Conservation (phyloP, 306 rosid species). For the Begonia masoniana region DNA sequence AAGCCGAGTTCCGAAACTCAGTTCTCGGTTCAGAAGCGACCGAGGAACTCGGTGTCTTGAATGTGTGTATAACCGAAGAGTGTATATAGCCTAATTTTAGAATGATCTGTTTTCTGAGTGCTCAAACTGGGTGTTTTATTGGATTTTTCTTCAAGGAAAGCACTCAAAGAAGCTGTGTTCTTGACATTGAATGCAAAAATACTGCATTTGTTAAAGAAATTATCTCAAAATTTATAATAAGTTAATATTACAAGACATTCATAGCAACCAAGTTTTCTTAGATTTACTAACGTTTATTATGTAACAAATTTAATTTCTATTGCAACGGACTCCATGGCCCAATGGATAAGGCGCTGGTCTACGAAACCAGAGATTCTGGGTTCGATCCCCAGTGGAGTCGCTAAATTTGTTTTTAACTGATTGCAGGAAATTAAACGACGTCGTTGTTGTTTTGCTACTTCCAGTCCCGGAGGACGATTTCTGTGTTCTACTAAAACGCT, state of each 20-base stretch:
- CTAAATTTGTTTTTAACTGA: neutral
- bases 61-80: slow-evolving; percentile 18
- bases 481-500: neutral
- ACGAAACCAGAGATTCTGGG: slow-evolving; percentile 61
- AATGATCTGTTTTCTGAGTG: slow-evolving; percentile 25
- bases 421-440: slow-evolving; percentile 2
- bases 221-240: too few relatives aligned
- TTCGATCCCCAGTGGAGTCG: slow-evolving; percentile 32
- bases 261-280: too few relatives aligned
- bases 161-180: neutral
- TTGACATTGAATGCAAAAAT: too few relatives aligned
- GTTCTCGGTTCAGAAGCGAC: slow-evolving; percentile 17
- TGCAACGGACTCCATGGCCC: slow-evolving; percentile 43
- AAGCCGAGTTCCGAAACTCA: slow-evolving; percentile 13
- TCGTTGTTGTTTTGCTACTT: neutral
- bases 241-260: too few relatives aligned
- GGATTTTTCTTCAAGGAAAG: neutral
- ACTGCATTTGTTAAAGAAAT: too few relatives aligned
- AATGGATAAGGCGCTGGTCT: slow-evolving; percentile 99
- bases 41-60: slow-evolving; percentile 89
- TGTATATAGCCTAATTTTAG: slow-evolving; percentile 16
- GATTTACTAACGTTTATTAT: too few relatives aligned
- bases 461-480: too few relatives aligned
- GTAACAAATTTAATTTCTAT: too few relatives aligned
- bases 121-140: slow-evolving; percentile 15